Base-by-base conservation (phyloP, 2,329 filamentous ascomycete species). In the Microcyclosporella mali region DNA sequence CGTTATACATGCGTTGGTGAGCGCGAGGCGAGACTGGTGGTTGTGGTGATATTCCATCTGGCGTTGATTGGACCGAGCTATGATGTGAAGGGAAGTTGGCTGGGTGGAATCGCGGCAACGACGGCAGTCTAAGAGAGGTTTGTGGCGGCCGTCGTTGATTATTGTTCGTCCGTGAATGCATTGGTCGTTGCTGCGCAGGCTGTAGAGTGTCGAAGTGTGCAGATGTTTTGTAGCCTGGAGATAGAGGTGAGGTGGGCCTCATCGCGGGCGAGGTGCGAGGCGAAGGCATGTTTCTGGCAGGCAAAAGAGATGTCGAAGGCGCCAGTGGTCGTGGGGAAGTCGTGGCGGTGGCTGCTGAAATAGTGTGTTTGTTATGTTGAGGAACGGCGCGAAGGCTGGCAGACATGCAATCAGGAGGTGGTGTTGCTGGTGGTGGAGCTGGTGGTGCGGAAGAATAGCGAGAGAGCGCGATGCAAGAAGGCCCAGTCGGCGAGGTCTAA, bases 21-120 rank as follows among this genome's bases (percentile, higher is more conserved):
- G 64, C 51, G 31, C 67, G 61, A 4, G 71, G 70, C 11, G 69
- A 71, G 6, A 67, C 50, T 2, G 70, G 69, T 6, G 66, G 59
- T 31, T 68, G 66, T 6, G 68, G 67, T 33, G 65, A 67, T 17
- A 51, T 43, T 64, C 65, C 51, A 29, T 58, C 58, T 8, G 47
- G 61, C 39, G 66, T 71, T 11, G 64, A 64, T 34, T 59, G 57
- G 35, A 63, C 52, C 28, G 65, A 67, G 37, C 55, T 61, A 38
- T 61, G 55, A 14, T 51, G 44, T 3, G 58, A 61, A 8, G 69
- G 66, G 53, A 69, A 75, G 58, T 74, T 74, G 49, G 72, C 70
- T 6, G 72, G 72, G 46, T 75, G 72, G 62, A 73, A 75, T 45
- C 70, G 67, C 33, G 72, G 72, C 31, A 75, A 62, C 1, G 67